Evolutionary conservation across 441 rosid genomes (phyloP).

Genomic region (Syzygium syzygioides): DNA sequence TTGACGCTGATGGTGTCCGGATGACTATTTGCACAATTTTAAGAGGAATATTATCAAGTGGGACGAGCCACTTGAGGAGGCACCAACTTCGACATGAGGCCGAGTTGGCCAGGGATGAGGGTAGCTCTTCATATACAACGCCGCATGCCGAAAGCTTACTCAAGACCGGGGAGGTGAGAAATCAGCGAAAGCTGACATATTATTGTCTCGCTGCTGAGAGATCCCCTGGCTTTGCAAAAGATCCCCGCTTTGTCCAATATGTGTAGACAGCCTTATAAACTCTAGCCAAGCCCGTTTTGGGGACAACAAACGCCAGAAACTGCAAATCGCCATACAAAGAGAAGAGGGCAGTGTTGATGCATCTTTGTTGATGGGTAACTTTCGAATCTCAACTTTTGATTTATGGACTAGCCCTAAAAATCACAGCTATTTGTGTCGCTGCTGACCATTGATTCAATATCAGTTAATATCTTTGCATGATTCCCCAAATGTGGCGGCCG

Average conservation of each 20-base stretch:
- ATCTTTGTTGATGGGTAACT: not conserved
- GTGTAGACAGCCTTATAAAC: not conserved
- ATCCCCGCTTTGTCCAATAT: not conserved
- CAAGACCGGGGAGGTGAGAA: not conserved
- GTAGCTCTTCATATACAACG: not conserved
- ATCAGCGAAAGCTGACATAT: not conserved
- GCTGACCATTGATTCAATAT: not conserved
- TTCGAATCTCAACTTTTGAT: not conserved
- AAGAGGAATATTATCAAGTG: not conserved
- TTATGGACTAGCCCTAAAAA: not conserved
- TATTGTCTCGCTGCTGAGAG: not conserved
- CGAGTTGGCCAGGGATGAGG: too few species aligned
- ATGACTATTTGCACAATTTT: not conserved
- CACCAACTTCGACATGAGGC: too few species aligned
- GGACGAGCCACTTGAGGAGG: not conserved
- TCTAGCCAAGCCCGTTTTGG: not conserved
- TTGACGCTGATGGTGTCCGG: not conserved
- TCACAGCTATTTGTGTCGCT: rapidly evolving
- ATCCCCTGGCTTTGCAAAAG: not conserved
- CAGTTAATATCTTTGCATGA: not conserved
- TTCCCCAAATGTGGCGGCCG: rapidly evolving
- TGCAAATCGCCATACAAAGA: not conserved
- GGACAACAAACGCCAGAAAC: not conserved
- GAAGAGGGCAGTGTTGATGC: not conserved
- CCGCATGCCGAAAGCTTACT: not conserved